Base-by-base conservation (phyloP, 441 rosid genomes). In the Mallotus japonicus region DNA sequence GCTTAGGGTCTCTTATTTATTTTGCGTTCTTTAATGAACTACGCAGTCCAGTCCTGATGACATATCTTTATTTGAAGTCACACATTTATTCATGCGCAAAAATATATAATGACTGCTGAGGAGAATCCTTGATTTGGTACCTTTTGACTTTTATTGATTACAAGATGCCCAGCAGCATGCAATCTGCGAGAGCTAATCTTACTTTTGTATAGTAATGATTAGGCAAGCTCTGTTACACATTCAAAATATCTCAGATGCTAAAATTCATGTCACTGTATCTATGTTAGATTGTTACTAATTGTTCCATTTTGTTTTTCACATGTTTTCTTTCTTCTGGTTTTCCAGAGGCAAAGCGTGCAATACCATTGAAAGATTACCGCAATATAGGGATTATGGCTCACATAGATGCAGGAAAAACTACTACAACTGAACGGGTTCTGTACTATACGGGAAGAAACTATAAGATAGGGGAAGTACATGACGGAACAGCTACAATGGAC, bases 321-420 rank as follows among this genome's bases (percentile, higher is more conserved):
- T 20, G 66, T 24, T 37, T 51, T 73, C 22, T 75, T 70, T 69
- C 46, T 73, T 72, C 22, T 61, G 76, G 62, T 32, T 22, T 75
- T 47, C 66, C 87, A 84, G 99, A 87, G 51, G 67, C 76, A 54
- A 87, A 92, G 77, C 97, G 97, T 0, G 50, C 79, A 0, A 87
- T 92, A 16, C 95, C 99, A 0, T 82, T 95, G 78, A 86, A 73
- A 67, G 99, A 95, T 74, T 95, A 92, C 78, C 81, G 97, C 62
- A 92, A 95, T 79, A 92, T 95, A 3, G 99, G 97, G 65, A 92
- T 95, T 77, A 95, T 92, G 99, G 99, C 99, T 73, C 99, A 95
- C 85, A 95, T 95, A 63, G 99, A 95, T 81, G 97, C 97, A 0
- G 99, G 99, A 28, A 95, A 95, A 76, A 92, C 97, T 8, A 92